Percentiles rank a stretch among this genome's conserved stretches.
Conservation (phyloP, 192 early-diverging fungal species). For the Rhizophagus clarus region DNA sequence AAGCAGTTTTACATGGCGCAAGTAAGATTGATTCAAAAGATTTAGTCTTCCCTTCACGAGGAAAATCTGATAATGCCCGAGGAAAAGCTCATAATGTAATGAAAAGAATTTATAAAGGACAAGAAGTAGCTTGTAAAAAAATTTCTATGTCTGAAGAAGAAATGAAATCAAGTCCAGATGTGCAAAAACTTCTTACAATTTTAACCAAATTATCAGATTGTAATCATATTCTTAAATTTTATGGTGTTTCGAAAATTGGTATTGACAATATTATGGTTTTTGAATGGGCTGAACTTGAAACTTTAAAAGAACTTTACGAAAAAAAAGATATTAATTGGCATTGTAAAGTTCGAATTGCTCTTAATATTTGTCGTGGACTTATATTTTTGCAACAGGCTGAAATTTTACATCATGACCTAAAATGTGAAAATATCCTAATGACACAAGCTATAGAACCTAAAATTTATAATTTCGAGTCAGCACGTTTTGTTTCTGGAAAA, state of each 20-base stretch:
- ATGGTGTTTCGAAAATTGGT: conserved; percentile 1
- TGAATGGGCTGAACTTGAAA: conserved; percentile 23
- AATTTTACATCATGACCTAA: conserved; percentile 27
- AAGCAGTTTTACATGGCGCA: too few species aligned
- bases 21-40: too few species aligned
- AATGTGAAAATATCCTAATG: conserved; percentile 26
- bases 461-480: conserved; percentile 15
- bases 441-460: background rate
- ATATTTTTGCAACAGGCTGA: conserved; percentile 5
- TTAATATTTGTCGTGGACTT: conserved; percentile 21
- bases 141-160: background rate
- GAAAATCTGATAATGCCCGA: too few species aligned
- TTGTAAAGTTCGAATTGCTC: conserved; percentile 9
- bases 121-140: too few species aligned
- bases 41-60: too few species aligned
- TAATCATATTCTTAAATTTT: conserved; percentile 21
- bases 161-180: background rate
- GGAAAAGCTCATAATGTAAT: too few species aligned
- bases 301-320: conserved; percentile 11
- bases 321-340: background rate
- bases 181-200: background rate
- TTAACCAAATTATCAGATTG: background rate
- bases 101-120: too few species aligned
- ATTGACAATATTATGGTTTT: background rate
- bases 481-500: background rate